Evolutionary conservation across 495 filamentous ascomycete genomes (phyloP).

Genomic region (Podospora appendiculata): DNA sequence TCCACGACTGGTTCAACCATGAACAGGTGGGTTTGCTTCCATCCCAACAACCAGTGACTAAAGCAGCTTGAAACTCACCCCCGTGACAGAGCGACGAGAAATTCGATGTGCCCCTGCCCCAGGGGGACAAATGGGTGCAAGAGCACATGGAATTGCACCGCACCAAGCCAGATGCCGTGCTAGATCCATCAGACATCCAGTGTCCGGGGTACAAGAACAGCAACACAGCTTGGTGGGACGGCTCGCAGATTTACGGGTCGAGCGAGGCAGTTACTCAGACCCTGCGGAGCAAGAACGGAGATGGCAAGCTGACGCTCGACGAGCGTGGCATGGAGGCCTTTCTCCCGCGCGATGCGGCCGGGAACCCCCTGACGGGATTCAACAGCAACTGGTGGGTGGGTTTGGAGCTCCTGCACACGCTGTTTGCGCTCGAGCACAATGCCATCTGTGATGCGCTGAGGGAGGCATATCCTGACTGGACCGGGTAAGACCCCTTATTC

Average conservation of each 20-base stretch:
- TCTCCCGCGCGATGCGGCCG: conserved; percentile 24
- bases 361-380: conserved; percentile 34
- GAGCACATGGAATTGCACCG: conserved; percentile 21
- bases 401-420: conserved; percentile 34
- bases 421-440: conserved; percentile 39
- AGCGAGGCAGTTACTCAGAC: conserved; percentile 22
- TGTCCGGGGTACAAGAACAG: conserved; percentile 32
- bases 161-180: conserved; percentile 20
- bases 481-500: conserved; percentile 9
- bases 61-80: too few species aligned
- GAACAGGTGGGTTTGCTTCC: conserved; percentile 5
- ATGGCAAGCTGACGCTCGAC: conserved; percentile 29
- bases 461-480: conserved; percentile 22
- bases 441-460: conserved; percentile 27
- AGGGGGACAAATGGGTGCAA: conserved; percentile 9
- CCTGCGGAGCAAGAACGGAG: conserved; percentile 17
- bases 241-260: conserved; percentile 37
- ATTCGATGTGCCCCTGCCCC: conserved; percentile 21
- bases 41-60: neutral
- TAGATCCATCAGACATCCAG: conserved; percentile 22
- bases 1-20: conserved; percentile 35
- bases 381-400: conserved; percentile 38
- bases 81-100: conserved; percentile 13
- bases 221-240: conserved; percentile 40
- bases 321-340: conserved; percentile 18